Evolutionary conservation across 768 basidiomycete species (phyloP).

Genomic region (Rhodocollybia butyracea): DNA sequence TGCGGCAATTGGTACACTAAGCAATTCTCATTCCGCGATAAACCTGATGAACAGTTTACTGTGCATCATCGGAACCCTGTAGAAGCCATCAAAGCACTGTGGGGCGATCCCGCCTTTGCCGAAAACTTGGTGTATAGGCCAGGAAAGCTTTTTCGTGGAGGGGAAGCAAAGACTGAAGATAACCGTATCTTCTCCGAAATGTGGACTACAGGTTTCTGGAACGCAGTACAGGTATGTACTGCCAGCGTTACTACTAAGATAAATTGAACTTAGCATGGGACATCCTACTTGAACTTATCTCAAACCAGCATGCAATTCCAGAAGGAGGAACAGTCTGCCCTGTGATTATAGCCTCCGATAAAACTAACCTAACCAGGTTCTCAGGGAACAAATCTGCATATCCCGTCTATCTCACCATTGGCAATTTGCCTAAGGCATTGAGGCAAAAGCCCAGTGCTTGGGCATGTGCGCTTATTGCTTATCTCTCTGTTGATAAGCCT

Average conservation of each 20-base stretch:
- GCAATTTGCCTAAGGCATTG: conserved; percentile 6
- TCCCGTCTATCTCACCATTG: background rate
- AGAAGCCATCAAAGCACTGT: conserved; percentile 1
- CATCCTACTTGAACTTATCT: background rate
- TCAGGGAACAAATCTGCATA: background rate
- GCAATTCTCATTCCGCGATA: background rate
- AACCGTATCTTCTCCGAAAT: background rate
- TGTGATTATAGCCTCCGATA: background rate
- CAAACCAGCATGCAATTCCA: background rate
- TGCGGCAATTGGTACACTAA: background rate
- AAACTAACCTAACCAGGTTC: background rate
- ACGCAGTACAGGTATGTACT: background rate
- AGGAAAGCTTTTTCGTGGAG: background rate
- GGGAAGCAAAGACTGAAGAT: background rate
- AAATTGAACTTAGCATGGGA: too few relatives aligned
- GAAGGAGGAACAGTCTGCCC: background rate
- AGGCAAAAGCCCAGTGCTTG: conserved; percentile 26
- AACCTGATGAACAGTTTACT: background rate
- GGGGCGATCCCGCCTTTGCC: background rate
- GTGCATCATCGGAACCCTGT: background rate
- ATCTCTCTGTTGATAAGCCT: conserved; percentile 32
- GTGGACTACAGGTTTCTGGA: background rate
- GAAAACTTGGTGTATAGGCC: background rate
- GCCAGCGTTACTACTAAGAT: background rate
- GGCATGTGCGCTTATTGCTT: conserved; percentile 32